phyloP scores from a whole-genome alignment of 1,284 basidiomycete genomes.

The Marasmius oreades region DNA sequence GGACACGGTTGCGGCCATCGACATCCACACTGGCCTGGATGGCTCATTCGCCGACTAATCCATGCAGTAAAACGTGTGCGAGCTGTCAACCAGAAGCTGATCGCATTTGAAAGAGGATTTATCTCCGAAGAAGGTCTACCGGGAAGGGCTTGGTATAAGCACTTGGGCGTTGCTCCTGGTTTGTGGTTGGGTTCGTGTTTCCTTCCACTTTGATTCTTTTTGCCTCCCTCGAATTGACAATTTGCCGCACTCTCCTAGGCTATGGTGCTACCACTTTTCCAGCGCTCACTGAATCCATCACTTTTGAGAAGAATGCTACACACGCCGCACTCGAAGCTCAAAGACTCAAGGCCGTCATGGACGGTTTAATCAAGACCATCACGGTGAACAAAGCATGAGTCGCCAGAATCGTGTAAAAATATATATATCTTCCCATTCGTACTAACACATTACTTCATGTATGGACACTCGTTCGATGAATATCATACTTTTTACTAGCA shows the following conservation, averaged over 20 bases:
- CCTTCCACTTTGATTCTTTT: not conserved
- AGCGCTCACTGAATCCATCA: slow-evolving; percentile 57
- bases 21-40: not conserved
- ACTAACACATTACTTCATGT: too few species aligned
- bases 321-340: slow-evolving; percentile 46
- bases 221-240: not conserved
- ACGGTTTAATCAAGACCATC: slow-evolving; percentile 29
- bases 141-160: slow-evolving; percentile 80
- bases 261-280: slow-evolving; percentile 68
- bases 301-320: slow-evolving; percentile 41
- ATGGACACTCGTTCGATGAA: too few species aligned
- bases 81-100: slow-evolving; percentile 68
- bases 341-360: slow-evolving; percentile 40
- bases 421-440: too few species aligned
- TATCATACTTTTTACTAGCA: too few species aligned
- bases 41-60: slow-evolving; percentile 39
- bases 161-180: slow-evolving; percentile 87
- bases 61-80: slow-evolving; percentile 62
- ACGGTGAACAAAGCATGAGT: not conserved
- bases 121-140: slow-evolving; percentile 72
- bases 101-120: slow-evolving; percentile 81
- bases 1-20: not conserved
- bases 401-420: too few species aligned
- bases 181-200: slow-evolving; percentile 72
- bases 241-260: slow-evolving; percentile 23